These are phyloP conservation scores for Annulohypoxylon bovei DNA, from an alignment of 495 filamentous ascomycete genomes.

Conservation along the genomic window DNA sequence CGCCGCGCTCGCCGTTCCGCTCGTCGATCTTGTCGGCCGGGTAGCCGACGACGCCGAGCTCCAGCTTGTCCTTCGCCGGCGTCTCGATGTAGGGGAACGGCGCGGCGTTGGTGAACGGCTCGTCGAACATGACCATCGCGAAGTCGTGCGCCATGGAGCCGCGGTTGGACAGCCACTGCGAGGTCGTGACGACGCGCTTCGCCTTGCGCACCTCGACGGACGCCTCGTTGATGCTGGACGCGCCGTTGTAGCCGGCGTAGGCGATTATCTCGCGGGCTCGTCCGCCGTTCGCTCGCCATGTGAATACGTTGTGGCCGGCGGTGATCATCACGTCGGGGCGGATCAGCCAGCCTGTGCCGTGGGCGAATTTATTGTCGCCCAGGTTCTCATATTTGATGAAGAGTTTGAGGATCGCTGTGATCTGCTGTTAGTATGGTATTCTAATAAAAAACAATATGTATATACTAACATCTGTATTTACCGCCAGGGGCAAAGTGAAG, in stretches of 20 bases:
- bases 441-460: not conserved
- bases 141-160: slow-evolving; percentile 49
- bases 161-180: slow-evolving; percentile 48
- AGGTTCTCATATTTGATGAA: slow-evolving; percentile 4
- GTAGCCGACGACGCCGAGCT: slow-evolving; percentile 56
- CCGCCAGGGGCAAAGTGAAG: not conserved
- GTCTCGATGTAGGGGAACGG: slow-evolving; percentile 45
- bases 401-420: not conserved
- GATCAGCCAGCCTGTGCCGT: slow-evolving; percentile 3
- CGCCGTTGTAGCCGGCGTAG: slow-evolving; percentile 53
- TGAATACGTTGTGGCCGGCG: slow-evolving; percentile 3
- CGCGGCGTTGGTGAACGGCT: slow-evolving; percentile 50
- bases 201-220: slow-evolving; percentile 49
- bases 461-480: not conserved
- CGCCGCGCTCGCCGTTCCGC: slow-evolving; percentile 46
- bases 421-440: not conserved
- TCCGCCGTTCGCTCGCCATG: slow-evolving; percentile 2
- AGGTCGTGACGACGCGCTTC: slow-evolving; percentile 49
- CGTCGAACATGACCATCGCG: slow-evolving; percentile 50
- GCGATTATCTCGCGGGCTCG: slow-evolving; percentile 1
- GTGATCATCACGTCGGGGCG: slow-evolving; percentile 6
- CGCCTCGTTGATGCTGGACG: slow-evolving; percentile 39
- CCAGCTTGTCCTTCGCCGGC: slow-evolving; percentile 39
- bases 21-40: slow-evolving; percentile 49
- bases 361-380: slow-evolving; percentile 8